Conservation (phyloP, 2,329 filamentous ascomycete species). For the Tolypocladium guangdongense region DNA sequence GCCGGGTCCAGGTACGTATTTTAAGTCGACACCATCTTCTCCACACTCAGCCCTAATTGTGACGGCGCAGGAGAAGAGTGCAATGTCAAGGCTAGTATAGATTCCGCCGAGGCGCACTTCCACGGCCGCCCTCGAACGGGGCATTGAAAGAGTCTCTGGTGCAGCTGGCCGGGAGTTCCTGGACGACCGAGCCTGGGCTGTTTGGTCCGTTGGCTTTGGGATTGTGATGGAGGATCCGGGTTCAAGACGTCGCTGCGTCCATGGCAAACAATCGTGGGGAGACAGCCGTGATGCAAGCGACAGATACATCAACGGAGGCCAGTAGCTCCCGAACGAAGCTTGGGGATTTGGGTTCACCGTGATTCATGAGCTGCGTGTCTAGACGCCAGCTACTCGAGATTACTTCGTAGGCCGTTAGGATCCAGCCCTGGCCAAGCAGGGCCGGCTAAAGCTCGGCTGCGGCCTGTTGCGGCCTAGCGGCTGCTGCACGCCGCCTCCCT, state of each 20-base stretch:
- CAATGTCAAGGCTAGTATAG: not conserved
- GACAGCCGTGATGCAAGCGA: not conserved
- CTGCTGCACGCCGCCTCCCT: slow-evolving; percentile 2
- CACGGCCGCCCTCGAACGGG: not conserved
- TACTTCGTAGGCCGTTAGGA: no score
- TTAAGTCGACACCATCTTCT: no score
- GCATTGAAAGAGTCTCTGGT: no score
- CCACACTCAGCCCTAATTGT: no score
- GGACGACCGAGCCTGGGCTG: not conserved
- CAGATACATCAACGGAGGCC: no score
- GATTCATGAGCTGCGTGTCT: no score
- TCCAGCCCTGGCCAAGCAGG: slow-evolving; percentile 20
- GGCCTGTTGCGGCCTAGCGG: slow-evolving; percentile 10
- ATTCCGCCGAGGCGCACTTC: not conserved
- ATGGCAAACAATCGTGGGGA: not conserved
- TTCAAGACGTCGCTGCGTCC: no score
- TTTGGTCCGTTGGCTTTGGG: not conserved
- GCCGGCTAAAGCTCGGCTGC: slow-evolving; percentile 19
- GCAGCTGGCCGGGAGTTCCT: not conserved
- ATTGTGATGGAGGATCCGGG: not conserved
- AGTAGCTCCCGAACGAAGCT: no score
- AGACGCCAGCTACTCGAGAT: no score
- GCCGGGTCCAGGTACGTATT: no score
- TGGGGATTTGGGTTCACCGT: no score
- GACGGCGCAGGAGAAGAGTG: not conserved